Evolutionary conservation across 805 yeast species (phyloP).

Genomic region (Vanderwaltozyma tropicalis): DNA sequence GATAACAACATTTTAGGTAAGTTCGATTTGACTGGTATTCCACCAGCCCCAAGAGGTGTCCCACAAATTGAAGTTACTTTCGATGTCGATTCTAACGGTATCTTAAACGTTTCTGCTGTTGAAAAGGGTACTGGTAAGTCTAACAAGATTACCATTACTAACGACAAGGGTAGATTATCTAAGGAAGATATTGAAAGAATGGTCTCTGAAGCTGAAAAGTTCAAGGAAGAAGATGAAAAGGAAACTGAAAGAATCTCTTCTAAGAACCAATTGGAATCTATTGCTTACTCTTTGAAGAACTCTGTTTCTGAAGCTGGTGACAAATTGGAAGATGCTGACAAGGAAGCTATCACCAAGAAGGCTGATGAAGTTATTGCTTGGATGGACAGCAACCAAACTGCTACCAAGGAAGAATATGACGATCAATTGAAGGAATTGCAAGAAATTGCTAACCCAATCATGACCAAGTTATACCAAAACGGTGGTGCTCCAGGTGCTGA

Average conservation of each 20-base stretch:
- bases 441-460: conserved; percentile 92
- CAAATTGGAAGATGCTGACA: conserved; percentile 64
- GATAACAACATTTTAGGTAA: conserved; percentile 97
- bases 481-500: conserved; percentile 67
- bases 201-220: conserved; percentile 97
- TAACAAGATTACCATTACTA: conserved; percentile 93
- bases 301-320: conserved; percentile 69
- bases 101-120: conserved; percentile 90
- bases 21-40: conserved; percentile 92
- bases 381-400: conserved; percentile 90
- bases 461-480: conserved; percentile 91
- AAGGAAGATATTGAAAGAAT: conserved; percentile 96
- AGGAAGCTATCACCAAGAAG: conserved; percentile 68
- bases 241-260: conserved; percentile 88
- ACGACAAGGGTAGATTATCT: conserved; percentile 97
- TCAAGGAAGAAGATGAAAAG: conserved; percentile 92
- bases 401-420: conserved; percentile 83
- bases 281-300: conserved; percentile 88
- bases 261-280: conserved; percentile 94
- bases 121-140: conserved; percentile 99
- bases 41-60: conserved; percentile 98
- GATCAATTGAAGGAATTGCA: conserved; percentile 96
- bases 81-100: conserved; percentile 96
- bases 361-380: conserved; percentile 78
- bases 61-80: conserved; percentile 97